Percentiles rank a stretch among this genome's conserved stretches.
These are phyloP conservation scores for Yarrowia hollandica DNA, from an alignment of 805 yeast genomes.

Conservation along the genomic window DNA sequence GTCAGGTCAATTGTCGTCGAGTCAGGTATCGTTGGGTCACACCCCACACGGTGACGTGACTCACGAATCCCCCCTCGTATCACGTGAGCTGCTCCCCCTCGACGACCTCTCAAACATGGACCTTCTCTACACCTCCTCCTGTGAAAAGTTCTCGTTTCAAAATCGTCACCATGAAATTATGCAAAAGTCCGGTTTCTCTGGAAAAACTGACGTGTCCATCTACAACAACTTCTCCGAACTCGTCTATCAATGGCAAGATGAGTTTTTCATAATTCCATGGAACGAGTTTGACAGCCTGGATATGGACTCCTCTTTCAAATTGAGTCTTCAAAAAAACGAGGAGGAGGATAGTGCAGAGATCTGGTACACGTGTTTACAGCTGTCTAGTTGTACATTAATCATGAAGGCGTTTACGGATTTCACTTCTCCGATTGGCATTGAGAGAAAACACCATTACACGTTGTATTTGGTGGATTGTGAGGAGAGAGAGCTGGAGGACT, in stretches of 20 bases:
- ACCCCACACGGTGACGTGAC: too few species aligned
- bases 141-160: background rate
- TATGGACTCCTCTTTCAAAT: background rate
- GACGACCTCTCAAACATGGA: background rate
- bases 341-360: background rate
- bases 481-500: background rate
- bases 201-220: background rate
- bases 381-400: background rate
- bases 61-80: too few species aligned
- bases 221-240: constrained; percentile 7
- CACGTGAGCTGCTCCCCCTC: background rate
- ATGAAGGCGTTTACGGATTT: constrained; percentile 3
- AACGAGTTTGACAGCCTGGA: background rate
- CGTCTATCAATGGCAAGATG: background rate
- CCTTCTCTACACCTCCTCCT: background rate
- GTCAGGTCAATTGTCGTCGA: too few species aligned
- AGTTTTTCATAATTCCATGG: background rate
- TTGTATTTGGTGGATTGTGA: background rate
- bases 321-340: background rate
- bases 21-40: too few species aligned
- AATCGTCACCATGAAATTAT: background rate
- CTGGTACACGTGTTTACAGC: background rate
- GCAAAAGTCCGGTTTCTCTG: background rate
- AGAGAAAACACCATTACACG: background rate
- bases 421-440: constrained; percentile 1